A percentile compares a stretch with the other conserved stretches of the same genome.
Conservation (phyloP, 768 basidiomycete species). For the Coprinellus micaceus region DNA sequence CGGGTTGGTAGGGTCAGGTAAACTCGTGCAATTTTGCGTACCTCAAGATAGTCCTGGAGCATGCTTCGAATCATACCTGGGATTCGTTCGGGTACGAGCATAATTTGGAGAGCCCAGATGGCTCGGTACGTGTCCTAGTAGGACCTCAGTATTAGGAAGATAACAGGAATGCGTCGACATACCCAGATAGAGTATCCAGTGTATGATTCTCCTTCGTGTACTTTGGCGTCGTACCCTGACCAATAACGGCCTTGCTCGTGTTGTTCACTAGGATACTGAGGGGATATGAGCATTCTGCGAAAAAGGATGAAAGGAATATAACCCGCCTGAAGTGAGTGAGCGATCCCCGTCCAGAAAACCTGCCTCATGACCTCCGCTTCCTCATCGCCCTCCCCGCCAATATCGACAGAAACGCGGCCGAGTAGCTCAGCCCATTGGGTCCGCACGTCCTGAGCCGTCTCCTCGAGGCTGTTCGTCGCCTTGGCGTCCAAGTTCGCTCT, state of each 20-base stretch:
- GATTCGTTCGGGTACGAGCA: slow-evolving; percentile 74
- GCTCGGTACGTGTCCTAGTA: slow-evolving; percentile 74
- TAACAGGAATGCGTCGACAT: slow-evolving; percentile 13
- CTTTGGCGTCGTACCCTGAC: slow-evolving; percentile 67
- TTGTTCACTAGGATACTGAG: slow-evolving; percentile 75
- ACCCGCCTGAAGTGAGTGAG: slow-evolving; percentile 56
- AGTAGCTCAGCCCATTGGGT: slow-evolving; percentile 57
- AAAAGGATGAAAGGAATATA: neutral
- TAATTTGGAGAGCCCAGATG: slow-evolving; percentile 73
- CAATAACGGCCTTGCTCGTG: slow-evolving; percentile 66
- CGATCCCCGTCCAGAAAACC: slow-evolving; percentile 59
- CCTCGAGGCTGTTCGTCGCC: slow-evolving; percentile 37
- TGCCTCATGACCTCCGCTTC: slow-evolving; percentile 40
- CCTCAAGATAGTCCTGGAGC: slow-evolving; percentile 74
- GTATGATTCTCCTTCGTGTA: slow-evolving; percentile 66
- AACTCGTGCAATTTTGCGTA: slow-evolving; percentile 16
- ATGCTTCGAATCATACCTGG: slow-evolving; percentile 75
- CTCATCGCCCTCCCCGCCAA: slow-evolving; percentile 29
- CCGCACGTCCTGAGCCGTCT: slow-evolving; percentile 46
- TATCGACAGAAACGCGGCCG: slow-evolving; percentile 45
- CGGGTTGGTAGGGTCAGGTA: neutral
- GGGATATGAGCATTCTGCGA: slow-evolving; percentile 1
- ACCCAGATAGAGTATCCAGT: slow-evolving; percentile 83
- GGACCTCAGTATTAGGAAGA: neutral
- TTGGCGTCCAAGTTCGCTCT: slow-evolving; percentile 43